Percentiles rank a stretch among this genome's conserved stretches.
These are phyloP conservation scores for Penicillium cosmopolitanum DNA, from an alignment of 495 filamentous ascomycete genomes.

Conservation along the genomic window DNA sequence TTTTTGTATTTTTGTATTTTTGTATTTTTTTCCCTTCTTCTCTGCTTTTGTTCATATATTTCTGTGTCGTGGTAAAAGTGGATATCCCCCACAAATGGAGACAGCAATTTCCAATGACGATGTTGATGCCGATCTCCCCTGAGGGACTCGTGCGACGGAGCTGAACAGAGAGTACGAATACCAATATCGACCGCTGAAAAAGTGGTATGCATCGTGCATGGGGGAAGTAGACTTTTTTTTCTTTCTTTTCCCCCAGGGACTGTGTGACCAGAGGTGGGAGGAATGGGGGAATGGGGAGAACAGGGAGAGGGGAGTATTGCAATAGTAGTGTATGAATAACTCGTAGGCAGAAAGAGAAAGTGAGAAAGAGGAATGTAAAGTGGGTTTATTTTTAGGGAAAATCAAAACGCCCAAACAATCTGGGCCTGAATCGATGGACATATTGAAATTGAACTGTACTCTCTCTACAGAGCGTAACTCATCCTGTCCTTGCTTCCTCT, in stretches of 20 bases:
- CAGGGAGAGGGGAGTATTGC: not conserved
- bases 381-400: constrained; percentile 23
- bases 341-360: not conserved
- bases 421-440: not conserved
- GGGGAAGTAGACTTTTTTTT: not conserved
- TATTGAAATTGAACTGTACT: too few relatives aligned
- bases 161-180: not conserved
- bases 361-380: constrained; percentile 3
- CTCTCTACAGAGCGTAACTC: too few relatives aligned
- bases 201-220: not conserved
- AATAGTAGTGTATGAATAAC: too few relatives aligned
- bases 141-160: constrained; percentile 4
- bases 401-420: not conserved
- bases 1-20: not conserved
- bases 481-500: not conserved
- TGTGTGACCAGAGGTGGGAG: not conserved
- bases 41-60: not conserved
- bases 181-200: not conserved
- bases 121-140: constrained; percentile 9
- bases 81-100: constrained; percentile 8
- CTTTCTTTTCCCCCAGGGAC: not conserved
- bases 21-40: too few relatives aligned
- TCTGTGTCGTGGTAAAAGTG: not conserved
- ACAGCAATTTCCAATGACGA: constrained; percentile 9
- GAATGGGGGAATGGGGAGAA: not conserved